Percentiles rank a stretch among this genome's conserved stretches.
phyloP scores from a whole-genome alignment of 441 rosid genomes.

The Kokia cookei region DNA sequence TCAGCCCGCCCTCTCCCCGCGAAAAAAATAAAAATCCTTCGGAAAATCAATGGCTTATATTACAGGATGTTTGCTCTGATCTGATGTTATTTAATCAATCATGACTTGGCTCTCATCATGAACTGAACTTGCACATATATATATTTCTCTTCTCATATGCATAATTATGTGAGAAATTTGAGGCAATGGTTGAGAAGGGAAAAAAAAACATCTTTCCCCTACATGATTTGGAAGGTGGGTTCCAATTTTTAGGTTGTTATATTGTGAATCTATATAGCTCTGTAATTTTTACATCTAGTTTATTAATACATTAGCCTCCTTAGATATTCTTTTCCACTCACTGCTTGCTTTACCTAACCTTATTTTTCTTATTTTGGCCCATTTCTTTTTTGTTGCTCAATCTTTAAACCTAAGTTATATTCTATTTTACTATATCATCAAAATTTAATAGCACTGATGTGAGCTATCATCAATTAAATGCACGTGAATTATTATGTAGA shows the following conservation, averaged over 20 bases:
- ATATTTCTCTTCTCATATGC: neutral
- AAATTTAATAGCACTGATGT: too few species aligned
- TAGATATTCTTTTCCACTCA: neutral
- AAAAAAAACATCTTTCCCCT: neutral
- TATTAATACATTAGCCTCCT: neutral
- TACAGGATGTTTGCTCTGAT: neutral
- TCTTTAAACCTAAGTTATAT: too few species aligned
- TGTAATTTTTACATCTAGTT: neutral
- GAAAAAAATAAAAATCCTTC: neutral
- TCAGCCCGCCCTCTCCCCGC: neutral
- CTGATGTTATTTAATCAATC: neutral
- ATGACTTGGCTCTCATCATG: neutral
- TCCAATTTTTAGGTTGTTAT: neutral
- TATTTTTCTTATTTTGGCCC: too few species aligned
- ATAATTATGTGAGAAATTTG: neutral
- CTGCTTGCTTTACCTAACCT: neutral
- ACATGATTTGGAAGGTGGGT: neutral
- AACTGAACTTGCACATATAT: neutral
- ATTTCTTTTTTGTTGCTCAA: too few species aligned
- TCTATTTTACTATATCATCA: too few species aligned
- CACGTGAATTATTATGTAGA: too few species aligned
- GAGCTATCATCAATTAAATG: fast-evolving
- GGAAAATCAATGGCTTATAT: neutral
- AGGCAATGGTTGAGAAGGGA: neutral
- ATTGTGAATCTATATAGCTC: neutral